Evolutionary conservation across 106 monocot genomes (phyloP), one percentile per base, ranked within the genome.

Genomic region (Agapanthus africanus): DNA sequence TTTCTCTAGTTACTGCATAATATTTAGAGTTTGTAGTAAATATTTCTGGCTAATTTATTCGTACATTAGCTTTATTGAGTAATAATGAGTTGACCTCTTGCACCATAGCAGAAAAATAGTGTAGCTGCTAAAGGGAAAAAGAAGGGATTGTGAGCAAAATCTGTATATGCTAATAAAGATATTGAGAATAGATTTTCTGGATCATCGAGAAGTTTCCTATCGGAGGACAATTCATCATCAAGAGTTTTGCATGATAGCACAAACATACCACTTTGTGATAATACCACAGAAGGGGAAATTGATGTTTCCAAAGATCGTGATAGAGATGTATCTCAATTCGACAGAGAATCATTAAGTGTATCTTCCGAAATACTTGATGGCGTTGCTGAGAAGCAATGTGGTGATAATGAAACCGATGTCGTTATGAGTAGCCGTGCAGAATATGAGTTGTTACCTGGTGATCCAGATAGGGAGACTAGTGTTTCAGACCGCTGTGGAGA

Each of bases 231-330:
- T 71, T 23, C 14, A 40, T n/a, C n/a, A n/a, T 69, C 70, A 67
- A 79, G 34, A 40, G 47, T 68, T 73, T 65, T 76, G 27, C 37
- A 66, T 63, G 80, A 82, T 69, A 64, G 57, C n/a, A 72, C 36
- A 63, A 74, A 51, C 54, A 31, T 39, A 57, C 69, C 3, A 47
- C 18, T 35, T 50, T 37, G 44, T 25, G 34, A 4, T 3, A 38
- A 30, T 9, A 52, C 59, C 68, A 59, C 37, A 4, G 41, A 39
- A 21, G n/a, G n/a, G n/a, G n/a, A n/a, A n/a, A n/a, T n/a, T n/a
- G n/a, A n/a, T n/a, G n/a, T n/a, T n/a, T n/a, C n/a, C n/a, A n/a
- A 47, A 5, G n/a, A n/a, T n/a, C n/a, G n/a, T n/a, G n/a, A n/a
- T n/a, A n/a, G n/a, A n/a, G n/a, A n/a, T n/a, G n/a, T n/a, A n/a